phyloP scores from a whole-genome alignment of 2,329 filamentous ascomycete species.

The Cladobotryum mycophilum region DNA sequence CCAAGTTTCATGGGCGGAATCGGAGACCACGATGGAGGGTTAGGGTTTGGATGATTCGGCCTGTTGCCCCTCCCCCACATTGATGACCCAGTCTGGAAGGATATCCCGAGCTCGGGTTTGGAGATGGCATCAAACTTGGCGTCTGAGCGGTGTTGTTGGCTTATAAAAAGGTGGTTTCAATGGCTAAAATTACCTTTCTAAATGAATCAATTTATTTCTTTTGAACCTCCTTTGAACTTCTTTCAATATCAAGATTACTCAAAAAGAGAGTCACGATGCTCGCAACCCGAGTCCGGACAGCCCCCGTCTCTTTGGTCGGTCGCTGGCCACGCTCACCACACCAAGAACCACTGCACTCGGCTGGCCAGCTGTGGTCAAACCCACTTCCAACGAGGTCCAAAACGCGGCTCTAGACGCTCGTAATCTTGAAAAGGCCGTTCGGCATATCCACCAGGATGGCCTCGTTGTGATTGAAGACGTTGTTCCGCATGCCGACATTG shows the following conservation, averaged over 20 bases:
- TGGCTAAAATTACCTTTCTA: too few relatives aligned
- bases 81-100: conserved; percentile 3
- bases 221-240: background rate
- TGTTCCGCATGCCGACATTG: conserved; percentile 44
- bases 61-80: conserved; percentile 1
- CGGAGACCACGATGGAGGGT: conserved; percentile 2
- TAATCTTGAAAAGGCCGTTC: conserved; percentile 51
- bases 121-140: conserved; percentile 5
- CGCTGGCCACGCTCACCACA: conserved; percentile 2
- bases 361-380: conserved; percentile 20
- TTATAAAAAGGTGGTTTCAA: background rate
- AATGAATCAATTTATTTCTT: background rate
- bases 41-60: conserved; percentile 7
- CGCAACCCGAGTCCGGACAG: conserved; percentile 1
- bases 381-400: conserved; percentile 36
- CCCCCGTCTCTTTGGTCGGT: conserved; percentile 2
- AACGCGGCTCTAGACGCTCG: conserved; percentile 33
- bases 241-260: background rate
- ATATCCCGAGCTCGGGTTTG: conserved; percentile 28
- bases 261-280: background rate
- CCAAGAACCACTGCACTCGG: background rate
- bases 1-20: conserved; percentile 20
- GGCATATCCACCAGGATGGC: conserved; percentile 46
- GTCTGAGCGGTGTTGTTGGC: background rate
- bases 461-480: conserved; percentile 51